A percentile compares a stretch with the other conserved stretches of the same genome.
Conservation (phyloP, 805 yeast genomes). For the Ogataea pini region DNA sequence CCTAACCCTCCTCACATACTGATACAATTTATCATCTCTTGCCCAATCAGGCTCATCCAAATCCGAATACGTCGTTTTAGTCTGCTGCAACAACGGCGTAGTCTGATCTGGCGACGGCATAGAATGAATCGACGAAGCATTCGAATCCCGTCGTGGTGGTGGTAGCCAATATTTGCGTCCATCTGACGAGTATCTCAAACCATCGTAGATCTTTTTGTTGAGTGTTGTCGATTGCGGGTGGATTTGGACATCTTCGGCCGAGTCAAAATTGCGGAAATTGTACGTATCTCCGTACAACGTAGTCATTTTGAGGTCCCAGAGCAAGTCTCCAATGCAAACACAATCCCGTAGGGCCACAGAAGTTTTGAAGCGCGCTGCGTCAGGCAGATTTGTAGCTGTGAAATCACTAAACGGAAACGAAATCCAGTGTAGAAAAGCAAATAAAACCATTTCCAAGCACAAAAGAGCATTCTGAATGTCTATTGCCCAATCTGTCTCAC, state of each 20-base stretch:
- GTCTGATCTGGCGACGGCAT: slow-evolving; percentile 11
- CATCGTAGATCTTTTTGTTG: slow-evolving; percentile 73
- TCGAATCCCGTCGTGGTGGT: slow-evolving; percentile 9
- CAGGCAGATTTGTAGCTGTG: slow-evolving; percentile 59
- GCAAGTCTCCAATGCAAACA: slow-evolving; percentile 72
- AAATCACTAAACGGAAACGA: slow-evolving; percentile 83
- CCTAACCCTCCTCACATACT: slow-evolving; percentile 35
- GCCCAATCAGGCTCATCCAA: slow-evolving; percentile 29
- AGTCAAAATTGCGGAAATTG: slow-evolving; percentile 80
- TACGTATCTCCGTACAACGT: slow-evolving; percentile 69
- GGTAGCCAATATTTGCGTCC: slow-evolving; percentile 86
- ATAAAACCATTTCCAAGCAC: slow-evolving; percentile 80
- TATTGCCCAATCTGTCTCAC: slow-evolving; percentile 32
- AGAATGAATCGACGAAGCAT: slow-evolving; percentile 20
- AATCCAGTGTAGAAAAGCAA: slow-evolving; percentile 84
- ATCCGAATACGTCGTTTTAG: slow-evolving; percentile 10
- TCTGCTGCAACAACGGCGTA: slow-evolving; percentile 15
- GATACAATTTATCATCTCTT: slow-evolving; percentile 38
- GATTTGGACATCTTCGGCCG: slow-evolving; percentile 49
- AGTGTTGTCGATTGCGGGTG: slow-evolving; percentile 41
- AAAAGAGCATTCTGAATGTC: slow-evolving; percentile 79
- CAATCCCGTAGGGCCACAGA: slow-evolving; percentile 72
- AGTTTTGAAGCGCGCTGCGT: slow-evolving; percentile 64
- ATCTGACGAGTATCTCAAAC: slow-evolving; percentile 74
- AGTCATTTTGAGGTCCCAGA: slow-evolving; percentile 73